These are phyloP conservation scores for Lasiosphaeria ovina DNA, from an alignment of 495 filamentous ascomycete genomes.

Conservation along the genomic window DNA sequence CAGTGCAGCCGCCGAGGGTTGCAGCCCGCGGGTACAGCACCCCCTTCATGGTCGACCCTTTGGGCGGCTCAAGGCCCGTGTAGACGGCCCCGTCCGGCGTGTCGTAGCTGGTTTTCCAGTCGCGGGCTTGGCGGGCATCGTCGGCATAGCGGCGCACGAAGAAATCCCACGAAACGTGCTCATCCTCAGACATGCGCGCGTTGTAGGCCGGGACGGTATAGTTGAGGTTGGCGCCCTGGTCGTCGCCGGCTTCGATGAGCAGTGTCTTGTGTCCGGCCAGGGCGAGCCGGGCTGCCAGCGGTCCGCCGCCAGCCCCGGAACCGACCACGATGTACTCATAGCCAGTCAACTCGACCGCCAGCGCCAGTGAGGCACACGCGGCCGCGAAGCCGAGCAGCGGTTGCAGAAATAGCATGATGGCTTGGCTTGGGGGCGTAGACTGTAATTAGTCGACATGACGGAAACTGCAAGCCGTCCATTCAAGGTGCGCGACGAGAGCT, in stretches of 20 bases:
- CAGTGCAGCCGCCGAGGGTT: conserved; percentile 49
- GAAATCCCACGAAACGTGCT: conserved; percentile 43
- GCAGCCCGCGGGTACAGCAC: conserved; percentile 50
- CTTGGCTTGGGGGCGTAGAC: no score
- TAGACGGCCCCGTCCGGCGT: conserved; percentile 34
- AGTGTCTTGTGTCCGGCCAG: conserved; percentile 58
- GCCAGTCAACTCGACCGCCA: conserved; percentile 1
- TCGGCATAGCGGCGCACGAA: conserved; percentile 46
- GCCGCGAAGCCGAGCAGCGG: no score
- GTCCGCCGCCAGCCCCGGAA: conserved; percentile 62
- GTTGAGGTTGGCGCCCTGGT: conserved; percentile 42
- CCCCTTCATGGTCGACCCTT: conserved; percentile 43
- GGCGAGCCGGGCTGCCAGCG: conserved; percentile 58
- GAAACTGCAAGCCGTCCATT: no score
- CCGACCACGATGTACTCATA: conserved; percentile 67
- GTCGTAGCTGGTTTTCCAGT: conserved; percentile 43
- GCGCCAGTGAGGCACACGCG: no score
- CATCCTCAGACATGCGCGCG: conserved; percentile 27
- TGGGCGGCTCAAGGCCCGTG: conserved; percentile 38
- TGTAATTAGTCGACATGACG: no score
- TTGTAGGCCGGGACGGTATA: conserved; percentile 28
- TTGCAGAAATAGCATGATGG: no score
- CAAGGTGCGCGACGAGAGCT: no score
- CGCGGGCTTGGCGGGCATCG: conserved; percentile 31
- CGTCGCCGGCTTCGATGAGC: conserved; percentile 59